A percentile compares a stretch with the other conserved stretches of the same genome.
These are phyloP conservation scores for Podaxis sp. DNA, from an alignment of 768 basidiomycete species.

Conservation along the genomic window DNA sequence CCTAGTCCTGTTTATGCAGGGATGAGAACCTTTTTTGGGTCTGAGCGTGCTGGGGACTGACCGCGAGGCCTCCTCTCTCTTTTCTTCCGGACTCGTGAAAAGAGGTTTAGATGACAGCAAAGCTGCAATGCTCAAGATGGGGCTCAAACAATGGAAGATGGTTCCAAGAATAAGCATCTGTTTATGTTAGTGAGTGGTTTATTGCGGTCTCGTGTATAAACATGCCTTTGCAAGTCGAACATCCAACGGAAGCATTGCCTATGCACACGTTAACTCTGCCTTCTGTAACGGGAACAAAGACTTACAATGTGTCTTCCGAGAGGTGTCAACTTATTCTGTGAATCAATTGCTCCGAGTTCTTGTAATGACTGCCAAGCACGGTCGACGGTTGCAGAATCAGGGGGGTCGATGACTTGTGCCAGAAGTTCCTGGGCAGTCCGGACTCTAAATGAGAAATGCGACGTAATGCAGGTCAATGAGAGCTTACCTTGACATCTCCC, in stretches of 20 bases:
- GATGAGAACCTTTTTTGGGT: background rate
- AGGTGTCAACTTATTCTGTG: constrained; percentile 67
- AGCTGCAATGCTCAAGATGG: constrained; percentile 80
- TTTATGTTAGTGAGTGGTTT: background rate
- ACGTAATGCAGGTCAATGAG: constrained; percentile 6
- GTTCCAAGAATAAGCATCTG: constrained; percentile 87
- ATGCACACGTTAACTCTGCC: background rate
- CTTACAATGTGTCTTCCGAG: constrained; percentile 78
- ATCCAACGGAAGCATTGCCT: constrained; percentile 88
- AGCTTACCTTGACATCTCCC: constrained; percentile 71
- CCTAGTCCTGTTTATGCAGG: constrained; percentile 55
- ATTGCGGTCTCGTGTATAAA: background rate
- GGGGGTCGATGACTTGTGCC: constrained; percentile 80
- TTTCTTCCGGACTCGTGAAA: constrained; percentile 80
- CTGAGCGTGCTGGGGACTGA: constrained; percentile 34
- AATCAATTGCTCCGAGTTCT: constrained; percentile 76
- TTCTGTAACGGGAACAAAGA: background rate
- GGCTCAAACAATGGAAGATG: constrained; percentile 81
- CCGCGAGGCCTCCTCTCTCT: constrained; percentile 77
- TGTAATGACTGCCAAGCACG: constrained; percentile 71
- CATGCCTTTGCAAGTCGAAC: constrained; percentile 80
- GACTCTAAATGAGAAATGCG: background rate
- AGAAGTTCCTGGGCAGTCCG: constrained; percentile 54
- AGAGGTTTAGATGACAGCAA: constrained; percentile 85
- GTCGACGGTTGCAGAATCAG: constrained; percentile 72